These are phyloP conservation scores for Schizophyllum amplum DNA, from an alignment of 1,284 basidiomycete genomes.

Conservation along the genomic window DNA sequence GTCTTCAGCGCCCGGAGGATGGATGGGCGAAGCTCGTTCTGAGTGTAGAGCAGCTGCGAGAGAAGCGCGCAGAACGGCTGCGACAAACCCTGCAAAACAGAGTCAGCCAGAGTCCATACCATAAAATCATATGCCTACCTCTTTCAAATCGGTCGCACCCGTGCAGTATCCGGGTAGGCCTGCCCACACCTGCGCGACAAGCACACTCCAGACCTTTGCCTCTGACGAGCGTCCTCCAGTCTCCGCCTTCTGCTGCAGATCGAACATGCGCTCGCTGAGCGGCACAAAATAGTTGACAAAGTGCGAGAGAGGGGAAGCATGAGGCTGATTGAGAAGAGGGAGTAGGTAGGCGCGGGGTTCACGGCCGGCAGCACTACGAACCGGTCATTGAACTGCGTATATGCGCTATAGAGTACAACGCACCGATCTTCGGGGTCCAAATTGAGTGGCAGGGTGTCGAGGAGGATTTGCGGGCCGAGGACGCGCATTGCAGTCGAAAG, in stretches of 20 bases:
- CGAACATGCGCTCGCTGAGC: slow-evolving; percentile 89
- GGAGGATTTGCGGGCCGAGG: slow-evolving; percentile 77
- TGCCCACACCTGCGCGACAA: slow-evolving; percentile 90
- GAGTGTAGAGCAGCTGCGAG: slow-evolving; percentile 85
- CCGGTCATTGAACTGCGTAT: slow-evolving; percentile 4
- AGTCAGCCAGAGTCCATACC: slow-evolving; percentile 2
- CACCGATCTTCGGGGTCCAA: slow-evolving; percentile 76
- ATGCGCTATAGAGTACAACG: slow-evolving; percentile 17
- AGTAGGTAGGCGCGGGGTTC: slow-evolving; percentile 87
- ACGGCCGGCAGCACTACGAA: slow-evolving; percentile 44
- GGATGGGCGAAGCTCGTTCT: slow-evolving; percentile 75
- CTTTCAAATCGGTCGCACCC: slow-evolving; percentile 46
- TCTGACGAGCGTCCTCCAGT: slow-evolving; percentile 68
- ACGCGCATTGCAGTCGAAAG: slow-evolving; percentile 80
- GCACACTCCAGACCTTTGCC: slow-evolving; percentile 90
- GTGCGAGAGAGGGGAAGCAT: slow-evolving; percentile 75
- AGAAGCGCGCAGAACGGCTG: slow-evolving; percentile 80
- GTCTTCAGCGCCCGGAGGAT: slow-evolving; percentile 78
- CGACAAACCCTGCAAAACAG: slow-evolving; percentile 49
- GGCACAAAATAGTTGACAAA: slow-evolving; percentile 92
- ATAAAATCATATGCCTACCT: slow-evolving; percentile 27
- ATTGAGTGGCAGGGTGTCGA: slow-evolving; percentile 78
- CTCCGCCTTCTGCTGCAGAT: slow-evolving; percentile 73
- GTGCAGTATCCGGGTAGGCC: slow-evolving; percentile 84
- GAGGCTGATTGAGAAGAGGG: slow-evolving; percentile 80